Evolutionary conservation across 176 grass and related monocot species (phyloP).

Genomic region (Cocos nucifera): DNA sequence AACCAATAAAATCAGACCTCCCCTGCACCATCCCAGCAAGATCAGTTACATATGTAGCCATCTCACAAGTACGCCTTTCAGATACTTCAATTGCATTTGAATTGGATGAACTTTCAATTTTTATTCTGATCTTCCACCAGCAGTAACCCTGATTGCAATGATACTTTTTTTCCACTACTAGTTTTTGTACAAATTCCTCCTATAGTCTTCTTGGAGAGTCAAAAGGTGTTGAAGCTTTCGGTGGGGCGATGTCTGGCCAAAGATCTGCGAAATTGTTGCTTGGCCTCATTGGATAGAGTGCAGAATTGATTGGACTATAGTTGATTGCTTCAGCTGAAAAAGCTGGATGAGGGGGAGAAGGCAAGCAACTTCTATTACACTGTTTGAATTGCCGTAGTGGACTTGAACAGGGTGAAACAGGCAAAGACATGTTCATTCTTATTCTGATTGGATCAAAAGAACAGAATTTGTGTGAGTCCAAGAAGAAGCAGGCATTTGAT

Average conservation of each 20-base stretch:
- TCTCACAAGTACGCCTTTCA: no score
- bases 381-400: conserved; percentile 57
- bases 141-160: no score
- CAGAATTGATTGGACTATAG: conserved; percentile 67
- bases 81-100: no score
- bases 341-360: conserved; percentile 74
- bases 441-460: conserved; percentile 24
- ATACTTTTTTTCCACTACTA: no score
- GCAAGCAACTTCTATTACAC: conserved; percentile 71
- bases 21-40: no score
- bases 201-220: conserved; percentile 59
- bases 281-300: conserved; percentile 48
- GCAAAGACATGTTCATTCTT: conserved; percentile 72
- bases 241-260: conserved; percentile 32
- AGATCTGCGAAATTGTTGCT: conserved; percentile 34
- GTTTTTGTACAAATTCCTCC: background rate
- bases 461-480: conserved; percentile 3
- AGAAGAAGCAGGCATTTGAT: conserved; percentile 7
- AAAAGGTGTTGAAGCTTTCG: conserved; percentile 37
- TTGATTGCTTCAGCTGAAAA: conserved; percentile 78
- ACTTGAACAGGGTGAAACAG: conserved; percentile 81
- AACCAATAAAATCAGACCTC: background rate
- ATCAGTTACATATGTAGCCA: no score
- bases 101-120: no score
- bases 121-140: no score